Percentiles rank a stretch among this genome's conserved stretches.
These are phyloP conservation scores for Ogataea sp. DNA, from an alignment of 805 yeast species.

Conservation along the genomic window DNA sequence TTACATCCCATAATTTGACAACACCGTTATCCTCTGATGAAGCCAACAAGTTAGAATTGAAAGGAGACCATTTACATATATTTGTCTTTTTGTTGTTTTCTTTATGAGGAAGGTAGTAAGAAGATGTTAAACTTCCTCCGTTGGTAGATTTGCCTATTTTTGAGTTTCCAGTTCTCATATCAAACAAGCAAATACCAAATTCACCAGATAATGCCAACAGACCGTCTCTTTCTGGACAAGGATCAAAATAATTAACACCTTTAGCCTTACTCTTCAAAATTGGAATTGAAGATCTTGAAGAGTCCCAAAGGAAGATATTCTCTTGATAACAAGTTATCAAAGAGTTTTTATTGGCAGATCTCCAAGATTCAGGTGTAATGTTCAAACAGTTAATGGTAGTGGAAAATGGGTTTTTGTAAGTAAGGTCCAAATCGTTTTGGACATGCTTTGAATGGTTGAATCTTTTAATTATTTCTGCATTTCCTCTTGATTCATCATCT, in stretches of 20 bases:
- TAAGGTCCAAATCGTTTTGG: conserved; percentile 11
- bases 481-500: conserved; percentile 16
- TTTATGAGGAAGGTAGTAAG: conserved; percentile 35
- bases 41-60: conserved; percentile 53
- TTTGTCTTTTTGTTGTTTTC: conserved; percentile 25
- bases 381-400: conserved; percentile 27
- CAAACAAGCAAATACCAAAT: conserved; percentile 70
- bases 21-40: conserved; percentile 48
- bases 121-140: conserved; percentile 15
- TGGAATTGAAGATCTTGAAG: conserved; percentile 52
- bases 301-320: conserved; percentile 72
- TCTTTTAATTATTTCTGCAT: conserved; percentile 70
- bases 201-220: conserved; percentile 58
- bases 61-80: conserved; percentile 54
- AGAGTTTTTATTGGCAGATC: conserved; percentile 32
- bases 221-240: conserved; percentile 38
- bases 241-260: conserved; percentile 46
- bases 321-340: conserved; percentile 60
- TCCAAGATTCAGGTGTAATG: conserved; percentile 34
- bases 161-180: conserved; percentile 43
- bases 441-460: conserved; percentile 73
- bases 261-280: conserved; percentile 40
- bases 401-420: not conserved
- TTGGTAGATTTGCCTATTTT: conserved; percentile 1
- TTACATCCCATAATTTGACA: conserved; percentile 68